Conservation (phyloP, 352 stramenopile species). For the Globisporangium solare region DNA sequence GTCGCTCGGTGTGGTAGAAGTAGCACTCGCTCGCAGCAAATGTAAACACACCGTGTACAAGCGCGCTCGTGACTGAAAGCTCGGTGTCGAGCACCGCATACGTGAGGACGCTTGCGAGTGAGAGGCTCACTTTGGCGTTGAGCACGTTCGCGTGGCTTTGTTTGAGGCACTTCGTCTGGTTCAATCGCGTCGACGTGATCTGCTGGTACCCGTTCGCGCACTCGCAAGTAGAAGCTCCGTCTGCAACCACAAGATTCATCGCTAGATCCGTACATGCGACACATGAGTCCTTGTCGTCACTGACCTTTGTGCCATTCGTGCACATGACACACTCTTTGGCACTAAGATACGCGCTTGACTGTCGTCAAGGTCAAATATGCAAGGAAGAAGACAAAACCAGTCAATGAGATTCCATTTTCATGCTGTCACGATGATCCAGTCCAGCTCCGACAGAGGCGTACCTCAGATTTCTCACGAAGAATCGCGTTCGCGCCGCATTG, state of each 20-base stretch:
- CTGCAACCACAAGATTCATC: conserved; percentile 55
- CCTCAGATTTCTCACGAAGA: conserved; percentile 44
- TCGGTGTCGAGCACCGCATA: conserved; percentile 33
- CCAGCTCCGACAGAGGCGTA: conserved; percentile 8
- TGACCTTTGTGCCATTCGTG: conserved; percentile 23
- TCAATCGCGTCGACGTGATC: conserved; percentile 34
- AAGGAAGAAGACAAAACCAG: too few relatives aligned
- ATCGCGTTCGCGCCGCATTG: conserved; percentile 39
- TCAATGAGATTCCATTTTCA: too few relatives aligned
- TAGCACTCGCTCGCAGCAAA: conserved; percentile 78
- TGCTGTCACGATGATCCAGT: too few relatives aligned
- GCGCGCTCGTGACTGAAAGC: conserved; percentile 40
- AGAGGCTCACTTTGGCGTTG: conserved; percentile 42
- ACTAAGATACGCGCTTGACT: conserved; percentile 46
- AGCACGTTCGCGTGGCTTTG: conserved; percentile 45
- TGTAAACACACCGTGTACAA: conserved; percentile 81
- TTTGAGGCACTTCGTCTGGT: conserved; percentile 34
- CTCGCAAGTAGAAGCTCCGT: conserved; percentile 29
- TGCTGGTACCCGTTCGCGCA: conserved; percentile 61
- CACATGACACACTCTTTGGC: conserved; percentile 65
- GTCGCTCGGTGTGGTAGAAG: conserved; percentile 70
- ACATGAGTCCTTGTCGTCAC: conserved; percentile 39
- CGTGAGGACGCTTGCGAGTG: conserved; percentile 23
- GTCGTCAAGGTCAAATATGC: neutral
- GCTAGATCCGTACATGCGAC: conserved; percentile 60